Evolutionary conservation across 306 rosid genomes (phyloP).

Genomic region (Ammopiptanthus mongolicus): DNA sequence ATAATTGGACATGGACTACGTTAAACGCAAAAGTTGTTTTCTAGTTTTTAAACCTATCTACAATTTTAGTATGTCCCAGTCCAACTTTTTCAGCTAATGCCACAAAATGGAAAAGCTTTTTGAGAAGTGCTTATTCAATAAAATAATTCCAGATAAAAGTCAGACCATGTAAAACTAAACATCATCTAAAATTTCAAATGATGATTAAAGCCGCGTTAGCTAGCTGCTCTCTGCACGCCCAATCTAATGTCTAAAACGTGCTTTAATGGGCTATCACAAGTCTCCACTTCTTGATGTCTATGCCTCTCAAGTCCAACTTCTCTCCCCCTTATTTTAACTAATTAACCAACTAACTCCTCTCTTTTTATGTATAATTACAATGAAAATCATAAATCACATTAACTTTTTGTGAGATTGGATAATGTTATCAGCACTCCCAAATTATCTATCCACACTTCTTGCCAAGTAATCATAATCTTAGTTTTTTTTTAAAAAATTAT

Average conservation of each 20-base stretch:
- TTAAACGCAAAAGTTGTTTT: background rate
- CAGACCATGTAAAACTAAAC: constrained; percentile 13
- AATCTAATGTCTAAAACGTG: constrained; percentile 19
- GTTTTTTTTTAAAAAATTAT: too few species aligned
- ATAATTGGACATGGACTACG: constrained; percentile 18
- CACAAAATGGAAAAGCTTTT: background rate
- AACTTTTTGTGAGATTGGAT: too few species aligned
- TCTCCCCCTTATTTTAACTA: background rate
- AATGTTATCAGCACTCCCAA: too few species aligned
- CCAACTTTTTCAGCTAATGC: constrained; percentile 20
- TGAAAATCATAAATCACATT: too few species aligned
- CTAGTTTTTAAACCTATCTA: constrained; percentile 5
- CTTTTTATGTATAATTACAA: background rate
- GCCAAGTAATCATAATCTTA: too few species aligned
- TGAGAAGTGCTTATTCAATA: background rate
- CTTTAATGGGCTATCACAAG: constrained; percentile 9
- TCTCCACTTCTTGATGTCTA: constrained; percentile 16
- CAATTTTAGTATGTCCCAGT: background rate
- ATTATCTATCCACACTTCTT: too few species aligned
- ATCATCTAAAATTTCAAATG: background rate
- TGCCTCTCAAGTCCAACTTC: background rate
- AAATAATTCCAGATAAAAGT: constrained; percentile 1
- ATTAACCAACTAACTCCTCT: background rate
- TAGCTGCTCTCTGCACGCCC: background rate
- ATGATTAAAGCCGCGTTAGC: constrained; percentile 14